Conservation (phyloP, 495 filamentous ascomycete genomes). For the Daldinia vernicosa region DNA sequence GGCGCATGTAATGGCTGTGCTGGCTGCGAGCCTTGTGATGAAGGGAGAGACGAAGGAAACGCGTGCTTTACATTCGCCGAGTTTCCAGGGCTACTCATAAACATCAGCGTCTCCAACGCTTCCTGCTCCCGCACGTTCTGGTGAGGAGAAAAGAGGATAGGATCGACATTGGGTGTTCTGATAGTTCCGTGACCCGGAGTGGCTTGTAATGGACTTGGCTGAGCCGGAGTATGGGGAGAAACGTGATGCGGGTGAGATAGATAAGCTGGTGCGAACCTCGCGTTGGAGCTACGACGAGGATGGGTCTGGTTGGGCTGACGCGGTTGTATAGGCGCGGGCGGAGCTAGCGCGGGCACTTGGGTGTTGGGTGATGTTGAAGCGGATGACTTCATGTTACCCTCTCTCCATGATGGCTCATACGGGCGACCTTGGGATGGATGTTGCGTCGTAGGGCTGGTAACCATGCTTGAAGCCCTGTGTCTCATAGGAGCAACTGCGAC, state of each 20-base stretch:
- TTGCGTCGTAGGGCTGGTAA: conserved; percentile 45
- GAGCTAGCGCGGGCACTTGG: conserved; percentile 58
- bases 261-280: conserved; percentile 50
- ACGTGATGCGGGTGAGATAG: conserved; percentile 51
- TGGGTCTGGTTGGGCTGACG: conserved; percentile 43
- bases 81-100: conserved; percentile 87
- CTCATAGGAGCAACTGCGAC: conserved; percentile 45
- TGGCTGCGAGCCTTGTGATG: conserved; percentile 44
- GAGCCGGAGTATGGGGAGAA: conserved; percentile 50
- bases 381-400: conserved; percentile 40
- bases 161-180: conserved; percentile 70
- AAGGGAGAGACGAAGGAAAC: conserved; percentile 49
- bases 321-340: conserved; percentile 67
- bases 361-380: conserved; percentile 38
- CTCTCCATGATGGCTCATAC: conserved; percentile 58
- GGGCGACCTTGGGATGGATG: conserved; percentile 43
- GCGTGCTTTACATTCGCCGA: conserved; percentile 66
- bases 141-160: conserved; percentile 61
- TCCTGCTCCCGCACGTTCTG: conserved; percentile 75
- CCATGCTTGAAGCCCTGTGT: conserved; percentile 47
- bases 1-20: conserved; percentile 32
- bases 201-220: conserved; percentile 51
- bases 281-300: conserved; percentile 52
- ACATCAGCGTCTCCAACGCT: conserved; percentile 85
- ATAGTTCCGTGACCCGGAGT: conserved; percentile 39